A percentile compares a stretch with the other conserved stretches of the same genome.
phyloP scores from a whole-genome alignment of 1,139 yeast genomes.

The Hemisphaericaspora xylofermentans region DNA sequence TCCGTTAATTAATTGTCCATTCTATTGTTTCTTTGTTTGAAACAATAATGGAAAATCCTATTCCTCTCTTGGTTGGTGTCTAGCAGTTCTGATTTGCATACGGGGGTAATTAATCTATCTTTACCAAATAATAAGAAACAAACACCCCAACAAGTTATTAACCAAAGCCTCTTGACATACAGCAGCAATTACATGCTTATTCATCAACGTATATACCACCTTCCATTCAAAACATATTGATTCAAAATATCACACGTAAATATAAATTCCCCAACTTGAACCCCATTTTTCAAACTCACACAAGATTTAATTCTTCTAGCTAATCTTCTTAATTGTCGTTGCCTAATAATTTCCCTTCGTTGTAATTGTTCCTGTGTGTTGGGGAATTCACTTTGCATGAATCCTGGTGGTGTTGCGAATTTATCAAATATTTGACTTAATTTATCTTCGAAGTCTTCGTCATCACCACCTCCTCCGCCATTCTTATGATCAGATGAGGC shows the following conservation, averaged over 20 bases:
- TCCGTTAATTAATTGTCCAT: too few relatives aligned
- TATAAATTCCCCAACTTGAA: constrained; percentile 20
- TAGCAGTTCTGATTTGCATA: too few relatives aligned
- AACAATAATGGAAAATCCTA: too few relatives aligned
- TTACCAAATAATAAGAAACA: neutral
- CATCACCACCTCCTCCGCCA: constrained; percentile 20
- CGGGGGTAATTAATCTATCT: too few relatives aligned
- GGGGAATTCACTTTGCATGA: constrained; percentile 62
- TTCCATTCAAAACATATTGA: constrained; percentile 13
- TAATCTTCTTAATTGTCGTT: constrained; percentile 20
- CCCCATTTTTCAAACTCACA: constrained; percentile 10
- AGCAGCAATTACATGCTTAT: neutral
- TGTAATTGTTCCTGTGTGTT: constrained; percentile 49
- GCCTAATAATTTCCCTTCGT: constrained; percentile 16
- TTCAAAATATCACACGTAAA: constrained; percentile 18
- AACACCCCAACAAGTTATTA: neutral
- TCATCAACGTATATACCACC: constrained; percentile 10
- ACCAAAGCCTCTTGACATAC: too few relatives aligned
- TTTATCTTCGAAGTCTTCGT: constrained; percentile 23
- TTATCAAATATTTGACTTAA: constrained; percentile 36
- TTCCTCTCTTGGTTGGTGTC: too few relatives aligned
- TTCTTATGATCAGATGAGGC: constrained; percentile 17
- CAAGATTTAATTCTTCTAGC: constrained; percentile 19
- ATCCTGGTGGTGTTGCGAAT: constrained; percentile 66
- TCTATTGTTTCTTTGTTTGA: too few relatives aligned